Base-by-base conservation (phyloP, 2,329 filamentous ascomycete genomes). In the Xylariaceae sp. region DNA sequence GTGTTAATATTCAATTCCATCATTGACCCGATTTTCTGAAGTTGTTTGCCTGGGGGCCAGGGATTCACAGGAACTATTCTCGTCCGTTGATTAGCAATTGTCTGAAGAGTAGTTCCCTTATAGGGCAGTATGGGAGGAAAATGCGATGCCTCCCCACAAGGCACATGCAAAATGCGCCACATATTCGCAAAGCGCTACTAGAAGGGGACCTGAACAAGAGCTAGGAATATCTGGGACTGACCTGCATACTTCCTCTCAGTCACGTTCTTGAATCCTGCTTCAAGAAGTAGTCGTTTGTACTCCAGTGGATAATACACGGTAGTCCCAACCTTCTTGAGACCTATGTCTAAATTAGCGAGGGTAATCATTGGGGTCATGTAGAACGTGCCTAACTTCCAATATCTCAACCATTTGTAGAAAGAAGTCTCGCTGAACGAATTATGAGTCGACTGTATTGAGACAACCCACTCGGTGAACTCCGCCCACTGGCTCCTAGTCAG, bases 391-490 rank as follows among this genome's bases (percentile, higher is more conserved):
- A 9, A 28, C 37, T 53, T 63, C 57, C 74, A 60, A 14, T 70
- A 58, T 3, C 23, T 34, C 43, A 70, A 69, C 67, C 73, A 73
- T 29, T 59, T 68, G n/a, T 69, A 60, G 46, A 75, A 65, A 3
- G 66, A 65, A 6, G 62, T 73, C 39, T 70, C 69, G 3, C 63
- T 45, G 3, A 73, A 60, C 2, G 69, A 70, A 44, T 64, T 62
- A 56, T 73, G 65, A 11, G 73, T 67, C 3, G 68, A 70, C 39
- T 69, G 65, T n/a, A 75, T 64, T 8, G 65, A 33, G 36, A 68
- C 63, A 44, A 71, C 60, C 69, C 69, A 74, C 60, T 75, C 73
- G 9, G 69, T 73, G 62, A 74, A 71, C 62, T 75, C 73, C 23
- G 65, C 63, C 65, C 69, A 74, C 59, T 61, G 23, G n/a, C 36